Evolutionary conservation across 2,329 filamentous ascomycete genomes (phyloP).

Genomic region (Beauveria scarabaeidicola): DNA sequence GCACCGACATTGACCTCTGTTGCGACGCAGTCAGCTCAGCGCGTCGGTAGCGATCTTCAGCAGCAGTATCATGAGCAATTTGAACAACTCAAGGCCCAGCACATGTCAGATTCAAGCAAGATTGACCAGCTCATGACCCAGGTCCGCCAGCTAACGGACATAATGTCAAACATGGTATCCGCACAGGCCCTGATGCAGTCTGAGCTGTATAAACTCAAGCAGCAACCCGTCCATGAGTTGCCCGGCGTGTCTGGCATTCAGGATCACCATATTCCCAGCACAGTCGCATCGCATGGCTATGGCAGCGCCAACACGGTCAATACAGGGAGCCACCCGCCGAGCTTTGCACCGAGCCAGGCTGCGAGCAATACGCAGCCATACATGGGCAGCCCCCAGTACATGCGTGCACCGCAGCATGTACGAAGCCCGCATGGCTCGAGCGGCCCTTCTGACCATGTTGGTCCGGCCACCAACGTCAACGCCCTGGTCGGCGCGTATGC

Average conservation of each 20-base stretch:
- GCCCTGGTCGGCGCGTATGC: constrained; percentile 28
- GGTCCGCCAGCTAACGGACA: constrained; percentile 58
- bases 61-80: constrained; percentile 46
- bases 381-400: constrained; percentile 29
- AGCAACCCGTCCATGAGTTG: constrained; percentile 39
- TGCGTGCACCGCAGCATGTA: constrained; percentile 25
- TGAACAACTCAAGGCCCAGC: constrained; percentile 41
- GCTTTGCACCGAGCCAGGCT: constrained; percentile 26
- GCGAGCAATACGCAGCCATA: constrained; percentile 25
- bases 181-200: constrained; percentile 62
- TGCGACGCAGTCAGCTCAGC: constrained; percentile 57
- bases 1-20: constrained; percentile 57
- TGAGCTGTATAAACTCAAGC: constrained; percentile 50
- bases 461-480: constrained; percentile 23
- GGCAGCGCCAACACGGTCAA: constrained; percentile 18
- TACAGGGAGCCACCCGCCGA: constrained; percentile 23
- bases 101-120: constrained; percentile 48
- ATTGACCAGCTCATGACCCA: constrained; percentile 64
- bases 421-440: constrained; percentile 26
- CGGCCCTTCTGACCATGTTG: constrained; percentile 26
- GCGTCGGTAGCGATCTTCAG: constrained; percentile 60
- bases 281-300: constrained; percentile 22
- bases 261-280: constrained; percentile 16
- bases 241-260: constrained; percentile 21
- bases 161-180: constrained; percentile 60